Percentiles rank a stretch among this genome's conserved stretches.
Evolutionary conservation across 208 protist genomes (phyloP).

Genomic region (Angomonas ambiguus): DNA sequence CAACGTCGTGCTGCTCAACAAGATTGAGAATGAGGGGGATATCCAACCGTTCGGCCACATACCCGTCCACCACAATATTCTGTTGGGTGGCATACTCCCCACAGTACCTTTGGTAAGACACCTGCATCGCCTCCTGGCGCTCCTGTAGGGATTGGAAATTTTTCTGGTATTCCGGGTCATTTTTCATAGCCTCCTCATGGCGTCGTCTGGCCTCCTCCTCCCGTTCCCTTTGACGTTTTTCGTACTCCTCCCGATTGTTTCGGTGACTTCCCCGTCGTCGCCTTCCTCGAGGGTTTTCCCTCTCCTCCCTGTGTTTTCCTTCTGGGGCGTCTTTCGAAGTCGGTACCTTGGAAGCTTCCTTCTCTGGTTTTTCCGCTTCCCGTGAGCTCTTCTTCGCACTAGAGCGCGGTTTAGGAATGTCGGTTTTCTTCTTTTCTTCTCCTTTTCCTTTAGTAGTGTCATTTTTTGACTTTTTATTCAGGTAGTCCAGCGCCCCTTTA

Average conservation of each 20-base stretch:
- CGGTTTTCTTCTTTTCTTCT: slow-evolving; percentile 4
- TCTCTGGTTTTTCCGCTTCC: slow-evolving; percentile 9
- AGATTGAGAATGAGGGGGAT: slow-evolving; percentile 74
- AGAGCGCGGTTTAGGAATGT: background rate
- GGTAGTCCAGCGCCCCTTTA: slow-evolving; percentile 59
- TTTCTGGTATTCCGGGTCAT: slow-evolving; percentile 67
- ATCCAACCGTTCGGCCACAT: slow-evolving; percentile 71
- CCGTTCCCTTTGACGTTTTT: slow-evolving; percentile 25
- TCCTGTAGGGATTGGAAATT: slow-evolving; percentile 61
- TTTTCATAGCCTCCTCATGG: slow-evolving; percentile 64
- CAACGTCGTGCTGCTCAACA: slow-evolving; percentile 80
- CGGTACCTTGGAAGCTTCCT: background rate
- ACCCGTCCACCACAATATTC: slow-evolving; percentile 30
- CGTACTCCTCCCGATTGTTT: slow-evolving; percentile 33
- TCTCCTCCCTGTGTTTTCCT: background rate
- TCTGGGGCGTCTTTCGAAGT: background rate
- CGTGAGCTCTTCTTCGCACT: background rate
- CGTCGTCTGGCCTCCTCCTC: slow-evolving; percentile 32
- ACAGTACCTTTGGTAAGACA: slow-evolving; percentile 40
- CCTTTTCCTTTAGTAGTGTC: slow-evolving; percentile 15
- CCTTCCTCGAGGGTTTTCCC: background rate
- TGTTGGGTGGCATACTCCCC: slow-evolving; percentile 49
- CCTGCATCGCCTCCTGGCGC: slow-evolving; percentile 45
- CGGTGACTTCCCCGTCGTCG: background rate
- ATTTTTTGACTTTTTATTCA: slow-evolving; percentile 41